phyloP scores from a whole-genome alignment of 106 monocot genomes.

The Phalaenopsis aphrodite region DNA sequence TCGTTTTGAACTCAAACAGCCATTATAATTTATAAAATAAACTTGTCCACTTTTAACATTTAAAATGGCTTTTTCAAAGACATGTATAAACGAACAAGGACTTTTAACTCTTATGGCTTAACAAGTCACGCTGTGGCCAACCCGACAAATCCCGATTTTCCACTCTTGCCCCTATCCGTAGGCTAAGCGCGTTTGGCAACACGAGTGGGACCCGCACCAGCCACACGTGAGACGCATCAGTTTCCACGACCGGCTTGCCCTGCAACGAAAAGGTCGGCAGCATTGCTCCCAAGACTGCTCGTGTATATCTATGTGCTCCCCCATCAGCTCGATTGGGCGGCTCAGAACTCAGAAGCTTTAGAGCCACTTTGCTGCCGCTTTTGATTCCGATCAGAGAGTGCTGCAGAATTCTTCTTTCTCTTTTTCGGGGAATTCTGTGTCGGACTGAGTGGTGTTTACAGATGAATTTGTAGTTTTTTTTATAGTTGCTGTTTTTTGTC shows the following conservation, averaged over 20 bases:
- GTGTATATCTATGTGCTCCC: neutral
- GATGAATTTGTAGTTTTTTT: neutral
- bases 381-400: neutral
- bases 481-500: neutral
- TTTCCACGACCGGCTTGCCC: neutral
- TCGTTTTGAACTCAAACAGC: too few species aligned
- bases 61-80: too few species aligned
- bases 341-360: neutral
- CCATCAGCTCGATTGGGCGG: neutral
- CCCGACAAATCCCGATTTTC: too few species aligned
- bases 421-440: neutral
- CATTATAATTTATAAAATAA: too few species aligned
- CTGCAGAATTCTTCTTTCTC: neutral
- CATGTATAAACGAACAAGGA: too few species aligned
- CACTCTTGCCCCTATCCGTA: neutral
- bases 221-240: conserved; percentile 3
- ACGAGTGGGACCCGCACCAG: neutral
- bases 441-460: neutral
- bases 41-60: too few species aligned
- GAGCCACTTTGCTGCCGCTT: neutral
- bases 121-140: too few species aligned
- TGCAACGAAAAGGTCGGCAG: neutral
- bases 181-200: neutral
- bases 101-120: too few species aligned
- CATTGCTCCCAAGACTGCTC: neutral